These are phyloP conservation scores for Durusdinium trenchii DNA, from an alignment of 73 alveolate species.

Conservation along the genomic window DNA sequence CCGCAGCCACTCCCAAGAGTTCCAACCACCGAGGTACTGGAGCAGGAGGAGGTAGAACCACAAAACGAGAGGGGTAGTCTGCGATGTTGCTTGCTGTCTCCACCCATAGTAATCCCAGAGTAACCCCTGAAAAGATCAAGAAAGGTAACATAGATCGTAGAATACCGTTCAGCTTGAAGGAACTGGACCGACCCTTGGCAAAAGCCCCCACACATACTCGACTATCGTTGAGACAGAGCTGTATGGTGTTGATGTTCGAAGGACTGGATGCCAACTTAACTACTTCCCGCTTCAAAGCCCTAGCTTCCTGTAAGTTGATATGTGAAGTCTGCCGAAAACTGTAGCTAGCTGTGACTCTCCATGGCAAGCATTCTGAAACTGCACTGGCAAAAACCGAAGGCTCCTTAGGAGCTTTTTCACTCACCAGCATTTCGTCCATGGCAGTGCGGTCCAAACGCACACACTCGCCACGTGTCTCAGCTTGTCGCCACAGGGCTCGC, in stretches of 20 bases:
- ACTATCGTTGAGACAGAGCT: neutral
- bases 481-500: neutral
- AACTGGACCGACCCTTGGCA: neutral
- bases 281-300: neutral
- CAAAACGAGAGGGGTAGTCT: neutral
- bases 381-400: neutral
- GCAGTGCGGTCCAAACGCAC: neutral
- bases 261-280: neutral
- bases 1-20: neutral
- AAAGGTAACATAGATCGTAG: neutral
- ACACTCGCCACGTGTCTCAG: neutral
- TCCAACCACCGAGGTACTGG: neutral
- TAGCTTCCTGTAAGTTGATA: neutral
- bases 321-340: neutral
- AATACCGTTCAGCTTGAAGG: neutral
- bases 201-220: neutral
- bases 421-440: neutral
- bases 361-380: neutral
- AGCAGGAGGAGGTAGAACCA: neutral
- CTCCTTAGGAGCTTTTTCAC: neutral
- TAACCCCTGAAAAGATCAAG: neutral
- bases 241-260: neutral
- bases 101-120: neutral
- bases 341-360: conserved; percentile 3
- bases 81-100: conserved; percentile 18